Base-by-base conservation (phyloP, 2,329 filamentous ascomycete genomes). In the Zelopaecilomyces penicillatus region DNA sequence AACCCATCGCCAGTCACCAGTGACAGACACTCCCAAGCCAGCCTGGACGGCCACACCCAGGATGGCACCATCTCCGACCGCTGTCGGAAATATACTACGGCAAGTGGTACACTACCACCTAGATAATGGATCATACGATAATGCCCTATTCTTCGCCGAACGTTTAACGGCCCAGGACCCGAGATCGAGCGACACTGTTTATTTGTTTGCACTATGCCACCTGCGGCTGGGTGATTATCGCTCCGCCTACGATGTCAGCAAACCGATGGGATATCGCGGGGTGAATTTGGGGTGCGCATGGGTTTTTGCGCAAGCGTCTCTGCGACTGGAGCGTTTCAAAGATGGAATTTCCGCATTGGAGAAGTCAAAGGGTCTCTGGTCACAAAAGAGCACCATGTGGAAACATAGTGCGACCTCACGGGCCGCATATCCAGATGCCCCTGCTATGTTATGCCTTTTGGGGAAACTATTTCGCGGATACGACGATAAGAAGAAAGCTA, bases 91-190 rank as follows among this genome's bases (percentile, higher is more conserved):
- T 57, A 67, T 79, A 50, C 57, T 83, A 47, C 73, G 75, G 57
- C 78, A 83, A 62, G 66, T 76, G 46, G 69, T 83, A 45, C 68
- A 82, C 57, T 82, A 83, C 60, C 79, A 83, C 56, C 81, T 98
- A 63, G 93, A 98, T 71, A 95, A 95, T 62, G 83, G 89, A 59
- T 80, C 90, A 33, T 76, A 85, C 60, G 82, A 90, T 45, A 97
- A 95, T 61, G 93, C 93, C 45, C 81, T 95, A 36, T 98, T 98
- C 68, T 87, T 95, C 50, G 86, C 93, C 48, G 87, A 91, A 59
- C 82, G 93, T 52, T 78, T 96, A 19, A 76, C 82, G 50, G 90
- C 88, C 41, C 86, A 91, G 56, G 91, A 97, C 57, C 80, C 85
- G 27, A 82, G 85, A 56, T 86, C 83, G 19, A 75, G 78, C 47